phyloP scores from a whole-genome alignment of 2,329 filamentous ascomycete genomes.

The Neopestalotiopsis rosae region DNA sequence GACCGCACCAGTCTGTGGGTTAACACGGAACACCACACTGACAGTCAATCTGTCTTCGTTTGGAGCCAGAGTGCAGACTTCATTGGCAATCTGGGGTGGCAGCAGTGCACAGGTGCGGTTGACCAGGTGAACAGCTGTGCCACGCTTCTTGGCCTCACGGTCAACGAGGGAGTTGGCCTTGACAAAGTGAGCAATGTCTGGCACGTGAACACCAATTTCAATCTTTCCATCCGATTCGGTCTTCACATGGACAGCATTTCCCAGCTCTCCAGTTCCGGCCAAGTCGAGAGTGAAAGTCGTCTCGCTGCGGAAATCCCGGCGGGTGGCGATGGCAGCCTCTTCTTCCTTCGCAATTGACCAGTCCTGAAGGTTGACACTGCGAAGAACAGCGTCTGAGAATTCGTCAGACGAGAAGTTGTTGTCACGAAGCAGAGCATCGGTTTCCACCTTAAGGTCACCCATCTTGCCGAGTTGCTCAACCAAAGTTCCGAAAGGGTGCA shows the following conservation, averaged over 20 bases:
- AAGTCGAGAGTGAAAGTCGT: constrained; percentile 92
- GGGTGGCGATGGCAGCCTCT: constrained; percentile 72
- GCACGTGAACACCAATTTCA: constrained; percentile 93
- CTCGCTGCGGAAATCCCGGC: constrained; percentile 89
- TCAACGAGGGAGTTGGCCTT: constrained; percentile 96
- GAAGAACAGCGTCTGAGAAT: constrained; percentile 94
- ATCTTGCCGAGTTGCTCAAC: constrained; percentile 97
- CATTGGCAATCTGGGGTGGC: constrained; percentile 81
- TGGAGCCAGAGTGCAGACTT: constrained; percentile 86
- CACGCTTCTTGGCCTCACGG: constrained; percentile 96
- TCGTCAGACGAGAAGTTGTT: constrained; percentile 99
- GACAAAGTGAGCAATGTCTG: constrained; percentile 95
- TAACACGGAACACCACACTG: constrained; percentile 91
- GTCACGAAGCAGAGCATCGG: constrained; percentile 92
- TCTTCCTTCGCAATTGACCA: constrained; percentile 89
- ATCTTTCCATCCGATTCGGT: constrained; percentile 81
- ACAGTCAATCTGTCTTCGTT: constrained; percentile 90
- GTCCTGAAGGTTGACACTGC: constrained; percentile 89
- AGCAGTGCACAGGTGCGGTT: constrained; percentile 89
- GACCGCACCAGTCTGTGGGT: constrained; percentile 78
- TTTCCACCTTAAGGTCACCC: constrained; percentile 97
- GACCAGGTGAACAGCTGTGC: constrained; percentile 92
- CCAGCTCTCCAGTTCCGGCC: constrained; percentile 84
- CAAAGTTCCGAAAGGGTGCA: constrained; percentile 96
- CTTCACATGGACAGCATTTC: constrained; percentile 93